Evolutionary conservation across 2,329 filamentous ascomycete species (phyloP), one percentile per base, ranked within the genome.

Genomic region (Penicillium expansum): DNA sequence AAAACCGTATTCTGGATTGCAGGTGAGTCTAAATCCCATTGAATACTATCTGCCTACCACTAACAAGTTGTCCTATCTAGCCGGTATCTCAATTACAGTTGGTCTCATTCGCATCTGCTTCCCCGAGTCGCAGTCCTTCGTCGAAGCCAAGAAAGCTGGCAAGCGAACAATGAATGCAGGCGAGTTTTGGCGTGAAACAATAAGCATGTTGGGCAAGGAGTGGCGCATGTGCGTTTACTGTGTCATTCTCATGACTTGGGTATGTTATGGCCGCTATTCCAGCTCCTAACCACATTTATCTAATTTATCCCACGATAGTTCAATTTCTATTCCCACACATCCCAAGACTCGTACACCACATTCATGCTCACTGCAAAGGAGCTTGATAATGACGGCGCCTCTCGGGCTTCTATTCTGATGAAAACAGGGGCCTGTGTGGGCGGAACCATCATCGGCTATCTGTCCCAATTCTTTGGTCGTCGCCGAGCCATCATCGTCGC

Each of bases 191-290:
- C 72, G 74, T 1, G 88, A 92, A 67, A 87, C 84, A 14, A 86
- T 83, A 71, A 70, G 76, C 16, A 91, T 92, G 86, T 73, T 92
- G 14, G 73, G 66, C 5, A 77, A 83, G 38, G 88, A 92, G 71
- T 92, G 89, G 90, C 84, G 84, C 71, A 86, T 92, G 83, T 88
- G 84, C 64, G 69, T 92, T 53, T 93, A 92, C 78, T 90, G 87
- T 72, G 79, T 89, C 71, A 80, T 92, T 60, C 79, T 93, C 51
- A 92, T 92, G 89, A 89, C 86, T 0, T 89, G 87, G 68, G 69
- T 71, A 60, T 49, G 61, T 39, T 8, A 13, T 32, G 3, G 11
- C 4, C 5, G 7, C 13, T 22, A 32, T 5, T 32, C 8, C 22
- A 5, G 20, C 14, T 24, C 22, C 8, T 37, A n/a, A 9, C 29